A percentile compares a stretch with the other conserved stretches of the same genome.
Conservation (phyloP, 768 basidiomycete genomes). For the Scleroderma citrinum region DNA sequence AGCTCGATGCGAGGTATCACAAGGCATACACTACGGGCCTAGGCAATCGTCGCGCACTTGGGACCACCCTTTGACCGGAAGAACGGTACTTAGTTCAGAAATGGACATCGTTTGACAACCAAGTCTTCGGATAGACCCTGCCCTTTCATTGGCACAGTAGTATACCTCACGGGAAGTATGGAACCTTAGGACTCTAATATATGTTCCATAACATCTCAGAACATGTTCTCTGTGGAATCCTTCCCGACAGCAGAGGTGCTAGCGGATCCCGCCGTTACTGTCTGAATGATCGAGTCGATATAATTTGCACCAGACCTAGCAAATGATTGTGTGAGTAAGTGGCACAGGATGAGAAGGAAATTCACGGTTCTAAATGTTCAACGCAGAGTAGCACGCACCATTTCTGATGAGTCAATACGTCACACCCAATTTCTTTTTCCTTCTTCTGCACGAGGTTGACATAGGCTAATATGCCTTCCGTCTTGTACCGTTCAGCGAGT, state of each 20-base stretch:
- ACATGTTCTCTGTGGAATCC: slow-evolving; percentile 86
- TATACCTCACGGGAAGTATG: too few species aligned
- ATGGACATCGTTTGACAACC: too few species aligned
- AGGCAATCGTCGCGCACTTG: too few species aligned
- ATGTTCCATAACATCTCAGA: slow-evolving; percentile 34
- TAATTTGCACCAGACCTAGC: slow-evolving; percentile 87
- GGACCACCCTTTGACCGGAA: too few species aligned
- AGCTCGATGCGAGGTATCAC: too few species aligned
- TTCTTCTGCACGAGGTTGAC: slow-evolving; percentile 83
- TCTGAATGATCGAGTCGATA: slow-evolving; percentile 78
- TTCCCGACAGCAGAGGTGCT: slow-evolving; percentile 79
- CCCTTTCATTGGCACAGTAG: too few species aligned
- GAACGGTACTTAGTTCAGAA: too few species aligned
- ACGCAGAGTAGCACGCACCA: slow-evolving; percentile 45
- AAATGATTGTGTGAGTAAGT: neutral
- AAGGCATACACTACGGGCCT: too few species aligned
- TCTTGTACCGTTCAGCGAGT: slow-evolving; percentile 72
- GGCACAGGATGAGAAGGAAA: too few species aligned
- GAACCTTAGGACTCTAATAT: too few species aligned
- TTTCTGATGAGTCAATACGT: slow-evolving; percentile 92
- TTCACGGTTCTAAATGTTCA: too few species aligned
- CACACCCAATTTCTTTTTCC: slow-evolving; percentile 83
- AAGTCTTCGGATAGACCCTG: too few species aligned
- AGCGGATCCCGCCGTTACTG: slow-evolving; percentile 82
- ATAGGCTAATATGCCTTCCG: slow-evolving; percentile 90